Conservation (phyloP, 2,329 filamentous ascomycete species). For the Colletotrichum ledebouriae region DNA sequence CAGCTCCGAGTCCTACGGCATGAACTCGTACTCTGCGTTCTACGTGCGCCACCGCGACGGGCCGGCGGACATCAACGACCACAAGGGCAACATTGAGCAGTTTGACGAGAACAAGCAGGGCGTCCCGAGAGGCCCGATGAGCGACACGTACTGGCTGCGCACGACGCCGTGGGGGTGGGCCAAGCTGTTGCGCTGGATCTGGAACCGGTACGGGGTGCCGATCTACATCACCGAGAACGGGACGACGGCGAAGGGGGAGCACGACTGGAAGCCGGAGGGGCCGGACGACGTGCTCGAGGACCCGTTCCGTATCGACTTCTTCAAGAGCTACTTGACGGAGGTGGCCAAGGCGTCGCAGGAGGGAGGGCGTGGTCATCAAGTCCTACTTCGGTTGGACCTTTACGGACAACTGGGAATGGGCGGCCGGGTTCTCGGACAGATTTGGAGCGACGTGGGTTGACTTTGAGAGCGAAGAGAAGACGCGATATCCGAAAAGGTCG, state of each 20-base stretch:
- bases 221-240: constrained; percentile 60
- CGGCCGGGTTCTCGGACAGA: constrained; percentile 55
- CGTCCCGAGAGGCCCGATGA: constrained; percentile 51
- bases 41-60: constrained; percentile 52
- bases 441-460: constrained; percentile 59
- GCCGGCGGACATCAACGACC: constrained; percentile 54
- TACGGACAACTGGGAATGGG: constrained; percentile 60
- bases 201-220: constrained; percentile 55
- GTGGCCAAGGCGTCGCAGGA: constrained; percentile 54
- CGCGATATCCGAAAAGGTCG: constrained; percentile 52
- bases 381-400: constrained; percentile 59
- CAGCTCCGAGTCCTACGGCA: constrained; percentile 56
- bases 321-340: constrained; percentile 54
- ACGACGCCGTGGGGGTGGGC: constrained; percentile 55
- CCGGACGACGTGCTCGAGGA: constrained; percentile 54
- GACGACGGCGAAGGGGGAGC: constrained; percentile 56
- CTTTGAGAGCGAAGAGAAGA: constrained; percentile 52
- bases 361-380: constrained; percentile 54
- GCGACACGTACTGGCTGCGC: constrained; percentile 56
- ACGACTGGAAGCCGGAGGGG: constrained; percentile 49
- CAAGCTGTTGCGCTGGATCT: constrained; percentile 57
- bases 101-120: constrained; percentile 53
- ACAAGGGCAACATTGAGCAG: constrained; percentile 56
- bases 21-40: constrained; percentile 59
- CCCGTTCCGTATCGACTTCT: constrained; percentile 55